These are phyloP conservation scores for Elsinoe arachidis DNA, from an alignment of 2,329 filamentous ascomycete species.

Conservation along the genomic window DNA sequence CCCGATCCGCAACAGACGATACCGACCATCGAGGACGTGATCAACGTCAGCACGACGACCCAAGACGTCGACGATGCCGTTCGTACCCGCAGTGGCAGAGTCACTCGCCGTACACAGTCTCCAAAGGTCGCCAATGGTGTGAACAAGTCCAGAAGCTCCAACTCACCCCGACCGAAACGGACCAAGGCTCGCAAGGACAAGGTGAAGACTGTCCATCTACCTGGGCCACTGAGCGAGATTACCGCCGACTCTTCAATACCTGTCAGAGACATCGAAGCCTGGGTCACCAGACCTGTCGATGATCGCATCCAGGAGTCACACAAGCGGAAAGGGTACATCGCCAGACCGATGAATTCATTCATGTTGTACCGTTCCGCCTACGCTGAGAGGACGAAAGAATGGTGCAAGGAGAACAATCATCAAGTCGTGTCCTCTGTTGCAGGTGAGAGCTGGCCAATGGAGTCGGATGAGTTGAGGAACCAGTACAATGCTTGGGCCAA, in stretches of 20 bases:
- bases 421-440: slow-evolving; percentile 85
- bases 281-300: slow-evolving; percentile 63
- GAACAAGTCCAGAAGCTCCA: slow-evolving; percentile 24
- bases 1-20: slow-evolving; percentile 25
- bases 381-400: slow-evolving; percentile 74
- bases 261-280: slow-evolving; percentile 69
- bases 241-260: slow-evolving; percentile 56
- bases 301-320: slow-evolving; percentile 57
- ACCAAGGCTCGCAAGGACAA: slow-evolving; percentile 31
- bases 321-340: slow-evolving; percentile 67
- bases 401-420: slow-evolving; percentile 80
- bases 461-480: slow-evolving; percentile 62
- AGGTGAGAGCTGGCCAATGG: slow-evolving; percentile 76
- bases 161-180: slow-evolving; percentile 35
- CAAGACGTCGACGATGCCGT: not conserved
- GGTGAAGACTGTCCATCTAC: slow-evolving; percentile 44
- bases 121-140: slow-evolving; percentile 24
- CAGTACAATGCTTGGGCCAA: slow-evolving; percentile 72
- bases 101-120: slow-evolving; percentile 26
- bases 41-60: slow-evolving; percentile 17
- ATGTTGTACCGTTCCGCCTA: slow-evolving; percentile 95
- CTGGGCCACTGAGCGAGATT: slow-evolving; percentile 61
- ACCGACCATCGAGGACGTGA: slow-evolving; percentile 33
- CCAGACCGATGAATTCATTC: slow-evolving; percentile 94
- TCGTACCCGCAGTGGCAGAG: slow-evolving; percentile 28